These are phyloP conservation scores for Gossypium thurberi DNA, from an alignment of 345 rosid genomes.

Conservation along the genomic window DNA sequence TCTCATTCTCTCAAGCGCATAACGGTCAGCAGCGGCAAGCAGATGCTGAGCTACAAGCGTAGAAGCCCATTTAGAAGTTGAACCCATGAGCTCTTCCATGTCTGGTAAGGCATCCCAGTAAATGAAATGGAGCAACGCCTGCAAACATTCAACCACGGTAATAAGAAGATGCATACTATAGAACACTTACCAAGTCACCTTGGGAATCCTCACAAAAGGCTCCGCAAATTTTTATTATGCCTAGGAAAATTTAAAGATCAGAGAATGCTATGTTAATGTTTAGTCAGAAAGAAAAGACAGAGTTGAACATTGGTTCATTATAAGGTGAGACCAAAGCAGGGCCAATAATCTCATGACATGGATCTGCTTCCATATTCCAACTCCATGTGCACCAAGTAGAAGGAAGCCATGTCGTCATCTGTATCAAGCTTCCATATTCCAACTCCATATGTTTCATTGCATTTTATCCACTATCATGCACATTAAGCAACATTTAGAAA, in stretches of 20 bases:
- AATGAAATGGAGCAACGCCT: conserved; percentile 71
- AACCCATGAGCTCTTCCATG: conserved; percentile 59
- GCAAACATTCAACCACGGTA: conserved; percentile 22
- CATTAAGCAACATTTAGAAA: conserved; percentile 8
- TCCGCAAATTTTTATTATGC: background rate
- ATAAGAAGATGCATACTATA: conserved; percentile 7
- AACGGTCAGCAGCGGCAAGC: conserved; percentile 78
- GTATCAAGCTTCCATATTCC: conserved; percentile 10
- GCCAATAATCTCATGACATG: background rate
- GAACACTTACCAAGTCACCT: background rate
- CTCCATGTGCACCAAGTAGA: conserved; percentile 6
- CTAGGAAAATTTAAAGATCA: background rate
- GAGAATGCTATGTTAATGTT: background rate
- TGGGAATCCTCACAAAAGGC: background rate
- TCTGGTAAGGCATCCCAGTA: conserved; percentile 77
- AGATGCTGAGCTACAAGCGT: conserved; percentile 76
- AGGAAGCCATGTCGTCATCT: conserved; percentile 8
- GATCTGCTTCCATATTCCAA: conserved; percentile 8
- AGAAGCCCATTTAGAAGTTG: conserved; percentile 51
- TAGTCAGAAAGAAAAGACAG: background rate
- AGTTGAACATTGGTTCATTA: background rate
- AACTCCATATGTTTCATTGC: conserved; percentile 3
- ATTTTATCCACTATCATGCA: background rate
- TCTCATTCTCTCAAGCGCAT: conserved; percentile 64
- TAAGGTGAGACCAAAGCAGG: background rate